Conservation (phyloP, 129 eudicot species). For the Lactuca saligna region DNA sequence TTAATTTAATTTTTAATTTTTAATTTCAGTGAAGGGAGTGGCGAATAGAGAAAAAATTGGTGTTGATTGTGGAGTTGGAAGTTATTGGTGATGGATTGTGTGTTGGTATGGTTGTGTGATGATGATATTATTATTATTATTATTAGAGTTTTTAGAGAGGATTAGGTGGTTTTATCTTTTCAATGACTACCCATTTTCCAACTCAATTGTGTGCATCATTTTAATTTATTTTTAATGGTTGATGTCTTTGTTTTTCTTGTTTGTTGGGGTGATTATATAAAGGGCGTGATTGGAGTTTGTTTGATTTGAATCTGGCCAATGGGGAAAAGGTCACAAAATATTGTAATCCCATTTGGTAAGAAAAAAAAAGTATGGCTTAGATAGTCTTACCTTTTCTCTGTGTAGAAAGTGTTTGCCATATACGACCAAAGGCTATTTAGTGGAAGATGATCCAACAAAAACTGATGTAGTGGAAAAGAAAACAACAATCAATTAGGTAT, state of each 20-base stretch:
- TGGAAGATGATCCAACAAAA: no score
- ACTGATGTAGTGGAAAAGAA: no score
- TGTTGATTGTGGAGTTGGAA: conserved; percentile 9
- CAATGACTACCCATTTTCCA: conserved; percentile 31
- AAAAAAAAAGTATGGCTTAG: no score
- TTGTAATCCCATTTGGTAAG: no score
- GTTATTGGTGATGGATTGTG: conserved; percentile 17
- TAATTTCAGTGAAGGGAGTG: conserved; percentile 22
- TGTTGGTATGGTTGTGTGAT: conserved; percentile 11
- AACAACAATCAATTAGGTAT: no score
- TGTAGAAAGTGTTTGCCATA: no score
- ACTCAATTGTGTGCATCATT: conserved; percentile 22
- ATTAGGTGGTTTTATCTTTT: conserved; percentile 35
- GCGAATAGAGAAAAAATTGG: background rate
- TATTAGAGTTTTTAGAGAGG: conserved; percentile 23
- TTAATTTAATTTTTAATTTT: background rate
- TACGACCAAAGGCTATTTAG: no score
- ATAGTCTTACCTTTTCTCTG: no score
- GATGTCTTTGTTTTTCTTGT: conserved; percentile 9
- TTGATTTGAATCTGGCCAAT: conserved; percentile 2
- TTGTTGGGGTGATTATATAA: conserved; percentile 10
- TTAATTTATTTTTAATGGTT: background rate
- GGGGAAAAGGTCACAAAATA: no score
- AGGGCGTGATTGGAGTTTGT: conserved; percentile 17
- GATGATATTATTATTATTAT: background rate